phyloP scores from a whole-genome alignment of 202 grass and related monocot genomes.

The Schoenoplectus tabernaemontani region DNA sequence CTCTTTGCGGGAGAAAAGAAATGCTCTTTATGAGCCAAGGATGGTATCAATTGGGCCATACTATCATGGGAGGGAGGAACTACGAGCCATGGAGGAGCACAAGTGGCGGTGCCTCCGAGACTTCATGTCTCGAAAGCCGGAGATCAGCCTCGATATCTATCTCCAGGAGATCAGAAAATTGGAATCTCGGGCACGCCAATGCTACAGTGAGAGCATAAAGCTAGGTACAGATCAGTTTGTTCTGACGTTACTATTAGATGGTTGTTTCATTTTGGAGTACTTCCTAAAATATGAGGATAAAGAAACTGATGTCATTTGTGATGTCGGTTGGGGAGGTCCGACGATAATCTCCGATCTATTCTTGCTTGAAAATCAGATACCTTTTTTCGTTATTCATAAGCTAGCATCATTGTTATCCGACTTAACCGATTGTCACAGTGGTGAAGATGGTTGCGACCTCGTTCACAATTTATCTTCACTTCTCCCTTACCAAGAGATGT shows the following conservation, averaged over 20 bases:
- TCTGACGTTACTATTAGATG: conserved; percentile 17
- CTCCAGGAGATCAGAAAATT: not conserved
- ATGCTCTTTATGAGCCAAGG: conserved; percentile 14
- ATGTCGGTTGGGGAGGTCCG: conserved; percentile 22
- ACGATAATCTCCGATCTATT: conserved; percentile 6
- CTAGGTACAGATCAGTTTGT: not conserved
- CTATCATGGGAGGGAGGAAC: conserved; percentile 3
- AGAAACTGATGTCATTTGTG: conserved; percentile 11
- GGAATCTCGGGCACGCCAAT: not conserved
- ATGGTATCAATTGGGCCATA: conserved; percentile 28
- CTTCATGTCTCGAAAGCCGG: conserved; percentile 3
- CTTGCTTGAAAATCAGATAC: conserved; percentile 21
- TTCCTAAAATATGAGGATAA: conserved; percentile 1
- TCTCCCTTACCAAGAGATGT: conserved; percentile 23
- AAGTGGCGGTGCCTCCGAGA: conserved; percentile 27
- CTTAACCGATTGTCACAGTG: not conserved
- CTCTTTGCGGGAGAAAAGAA: conserved; percentile 10
- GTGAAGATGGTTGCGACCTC: not conserved
- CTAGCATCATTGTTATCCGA: not conserved
- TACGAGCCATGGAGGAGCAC: conserved; percentile 22
- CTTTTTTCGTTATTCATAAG: conserved; percentile 15
- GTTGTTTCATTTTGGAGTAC: conserved; percentile 21
- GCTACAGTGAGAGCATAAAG: not conserved
- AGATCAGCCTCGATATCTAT: conserved; percentile 7
- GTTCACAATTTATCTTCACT: not conserved